A percentile compares a stretch with the other conserved stretches of the same genome.
These are phyloP conservation scores for Trichoderma sp. DNA, from an alignment of 2,329 filamentous ascomycete species.

Conservation along the genomic window DNA sequence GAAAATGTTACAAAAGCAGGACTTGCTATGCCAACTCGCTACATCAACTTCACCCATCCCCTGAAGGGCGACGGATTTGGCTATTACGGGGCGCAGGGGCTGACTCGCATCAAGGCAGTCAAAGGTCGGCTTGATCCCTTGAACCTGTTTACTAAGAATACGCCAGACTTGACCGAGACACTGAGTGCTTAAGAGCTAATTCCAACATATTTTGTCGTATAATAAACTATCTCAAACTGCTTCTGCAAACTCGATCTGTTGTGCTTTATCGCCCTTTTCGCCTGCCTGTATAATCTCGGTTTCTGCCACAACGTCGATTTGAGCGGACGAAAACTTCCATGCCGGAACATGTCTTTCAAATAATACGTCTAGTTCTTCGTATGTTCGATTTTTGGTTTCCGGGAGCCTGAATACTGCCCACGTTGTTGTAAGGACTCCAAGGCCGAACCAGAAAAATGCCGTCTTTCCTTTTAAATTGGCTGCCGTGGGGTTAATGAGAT, in stretches of 20 bases:
- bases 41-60: neutral
- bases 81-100: neutral
- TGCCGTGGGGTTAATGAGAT: neutral
- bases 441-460: neutral
- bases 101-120: neutral
- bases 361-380: conserved; percentile 42
- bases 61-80: neutral
- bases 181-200: neutral
- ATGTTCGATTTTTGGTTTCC: conserved; percentile 36
- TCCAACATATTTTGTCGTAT: neutral
- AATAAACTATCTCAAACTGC: neutral
- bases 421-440: neutral
- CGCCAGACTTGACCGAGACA: neutral
- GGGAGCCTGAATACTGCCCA: neutral
- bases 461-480: neutral
- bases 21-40: neutral
- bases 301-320: neutral
- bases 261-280: neutral
- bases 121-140: neutral
- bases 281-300: neutral
- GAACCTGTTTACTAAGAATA: neutral
- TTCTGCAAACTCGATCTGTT: neutral
- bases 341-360: conserved; percentile 36
- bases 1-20: neutral
- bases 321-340: conserved; percentile 30